Evolutionary conservation across 345 rosid species (phyloP), one percentile per base, ranked within the genome.

Genomic region (Heritiera fomes): DNA sequence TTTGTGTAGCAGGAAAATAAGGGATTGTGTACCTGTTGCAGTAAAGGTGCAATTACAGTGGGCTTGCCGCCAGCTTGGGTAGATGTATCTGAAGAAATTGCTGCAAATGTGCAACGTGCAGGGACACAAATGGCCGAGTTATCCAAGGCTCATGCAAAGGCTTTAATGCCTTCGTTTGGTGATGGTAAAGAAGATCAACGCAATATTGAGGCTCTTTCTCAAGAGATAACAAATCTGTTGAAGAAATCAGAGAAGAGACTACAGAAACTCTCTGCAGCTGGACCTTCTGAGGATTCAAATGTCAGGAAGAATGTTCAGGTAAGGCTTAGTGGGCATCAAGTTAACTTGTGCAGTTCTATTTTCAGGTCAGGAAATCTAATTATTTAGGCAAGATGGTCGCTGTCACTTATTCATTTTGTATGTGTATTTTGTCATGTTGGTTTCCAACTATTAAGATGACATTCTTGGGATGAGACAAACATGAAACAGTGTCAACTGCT

Each of bases 21-120:
- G 63, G 53, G 47, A 55, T 61, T 52, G 45, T 67, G 73, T 77
- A 64, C 65, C 55, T 88, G 82, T 78, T 83, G 90, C 93, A 89
- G 94, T 84, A 94, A 87, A 76, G 98, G 93, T 83, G 91, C 90
- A 71, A 67, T 85, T 76, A 87, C 97, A 59, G 89, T 91, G 62
- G 95, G 98, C 74, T 82, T 97, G 75, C 99, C 98, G 10, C 99
- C 98, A 45, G 91, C 90, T 82, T 94, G 98, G 99, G 98, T 97
- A 71, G 97, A 93, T 88, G 90, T 93, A 30, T 94, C 99, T 12
- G 98, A 94, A 88, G 99, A 92, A 80, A 90, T 97, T 77, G 90
- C 95, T 2, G 89, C 84, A 47, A 85, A 94, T 80, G 91, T 94
- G 85, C 97, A 93, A 76, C 93, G 85, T 32, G 97, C 92, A 55